These are phyloP conservation scores for Paramyrothecium roridum DNA, from an alignment of 2,329 filamentous ascomycete species.

Conservation along the genomic window DNA sequence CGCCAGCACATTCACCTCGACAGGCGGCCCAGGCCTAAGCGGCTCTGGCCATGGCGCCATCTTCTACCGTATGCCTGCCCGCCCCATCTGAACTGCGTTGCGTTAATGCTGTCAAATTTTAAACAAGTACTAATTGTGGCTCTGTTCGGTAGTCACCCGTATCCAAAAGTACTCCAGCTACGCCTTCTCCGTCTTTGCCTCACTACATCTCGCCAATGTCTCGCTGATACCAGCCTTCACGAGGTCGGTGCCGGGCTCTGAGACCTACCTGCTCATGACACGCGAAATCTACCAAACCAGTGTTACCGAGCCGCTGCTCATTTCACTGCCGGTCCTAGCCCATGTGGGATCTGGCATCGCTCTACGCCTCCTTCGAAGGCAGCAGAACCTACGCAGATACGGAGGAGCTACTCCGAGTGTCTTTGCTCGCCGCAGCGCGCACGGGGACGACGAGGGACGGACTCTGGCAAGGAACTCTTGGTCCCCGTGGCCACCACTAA, in stretches of 20 bases:
- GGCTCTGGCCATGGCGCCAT: slow-evolving; percentile 62
- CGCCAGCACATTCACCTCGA: slow-evolving; percentile 37
- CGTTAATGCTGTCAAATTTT: no score
- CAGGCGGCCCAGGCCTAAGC: slow-evolving; percentile 55
- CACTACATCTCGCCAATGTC: slow-evolving; percentile 77
- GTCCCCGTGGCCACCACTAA: slow-evolving; percentile 65
- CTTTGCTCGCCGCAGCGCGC: slow-evolving; percentile 31
- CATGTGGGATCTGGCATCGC: slow-evolving; percentile 77
- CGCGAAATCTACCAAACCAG: slow-evolving; percentile 89
- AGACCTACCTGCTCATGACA: slow-evolving; percentile 85
- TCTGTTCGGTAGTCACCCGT: slow-evolving; percentile 33
- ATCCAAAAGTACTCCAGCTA: slow-evolving; percentile 90
- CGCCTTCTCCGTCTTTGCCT: slow-evolving; percentile 72
- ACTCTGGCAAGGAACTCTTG: slow-evolving; percentile 24
- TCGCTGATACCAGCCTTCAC: slow-evolving; percentile 76
- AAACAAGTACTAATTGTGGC: background rate
- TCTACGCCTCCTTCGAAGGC: slow-evolving; percentile 71
- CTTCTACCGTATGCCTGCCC: slow-evolving; percentile 65
- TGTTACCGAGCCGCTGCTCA: slow-evolving; percentile 73
- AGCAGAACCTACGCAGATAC: slow-evolving; percentile 70
- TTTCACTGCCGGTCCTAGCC: slow-evolving; percentile 69
- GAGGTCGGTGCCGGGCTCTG: slow-evolving; percentile 68
- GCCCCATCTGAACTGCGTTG: background rate
- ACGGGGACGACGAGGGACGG: slow-evolving; percentile 14
- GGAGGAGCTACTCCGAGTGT: slow-evolving; percentile 63